Base-by-base conservation (phyloP, 1,284 basidiomycete genomes). In the Schizophyllum commune region DNA sequence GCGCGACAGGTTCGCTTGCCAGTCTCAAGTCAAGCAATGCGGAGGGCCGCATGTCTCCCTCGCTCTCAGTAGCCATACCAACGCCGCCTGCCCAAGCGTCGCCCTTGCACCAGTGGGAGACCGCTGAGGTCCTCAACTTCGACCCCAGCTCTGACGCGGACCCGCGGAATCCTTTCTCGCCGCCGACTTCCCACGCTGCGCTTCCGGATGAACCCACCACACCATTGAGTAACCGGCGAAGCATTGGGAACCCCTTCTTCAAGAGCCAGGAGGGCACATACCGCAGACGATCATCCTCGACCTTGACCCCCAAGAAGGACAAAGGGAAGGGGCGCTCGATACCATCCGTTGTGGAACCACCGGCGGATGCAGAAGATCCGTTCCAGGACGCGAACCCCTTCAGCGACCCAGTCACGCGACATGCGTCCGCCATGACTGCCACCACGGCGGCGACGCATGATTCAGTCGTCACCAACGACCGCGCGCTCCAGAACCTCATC, bases 211-310 rank as follows among this genome's bases (percentile, higher is more conserved):
- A 47, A 8, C 39, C 39, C 17, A 13, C 39, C 3, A 47, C 39
- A 8, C 39, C 39, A 17, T 47, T 8, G 39, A 17, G 17, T 17
- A 65, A 72, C 7, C 73, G 78, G 55, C 73, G 70, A 60, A 81
- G 76, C 65, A 61, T 65, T n/a, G 73, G 73, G 60, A 89, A 89
- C 65, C 86, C 88, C 20, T 89, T 89, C 75, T 89, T 89, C 72
- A 78, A 78, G 1, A 13, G 19, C 19, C 20, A 47, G 8, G 39
- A 47, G 39, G 39, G 39, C 39, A 47, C 39, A 8, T 47, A 47
- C 39, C 39, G 39, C 39, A 11, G 39, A 47, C 39, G 39, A 11
- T 47, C 39, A 17, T 47, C 39, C 17, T 47, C 39, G 17, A 47
- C 9, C 17, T 47, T 47, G 17, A 47, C 39, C 9, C 39, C 39